Evolutionary conservation across 1,139 yeast species (phyloP).

Genomic region (Yarrowia galli): DNA sequence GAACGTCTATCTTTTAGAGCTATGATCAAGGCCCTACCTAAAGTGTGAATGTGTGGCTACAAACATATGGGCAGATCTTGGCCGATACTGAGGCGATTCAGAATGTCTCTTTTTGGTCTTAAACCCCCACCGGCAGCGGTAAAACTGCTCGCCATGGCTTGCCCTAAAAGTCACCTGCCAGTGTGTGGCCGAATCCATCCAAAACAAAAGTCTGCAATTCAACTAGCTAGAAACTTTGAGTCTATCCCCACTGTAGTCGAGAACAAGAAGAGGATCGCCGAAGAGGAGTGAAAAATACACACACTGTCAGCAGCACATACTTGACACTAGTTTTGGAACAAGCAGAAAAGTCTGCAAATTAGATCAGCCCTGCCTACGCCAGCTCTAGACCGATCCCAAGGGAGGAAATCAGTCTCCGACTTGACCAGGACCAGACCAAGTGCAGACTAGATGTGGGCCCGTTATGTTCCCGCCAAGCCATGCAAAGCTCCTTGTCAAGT

Average conservation of each 20-base stretch:
- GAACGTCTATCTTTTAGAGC: neutral
- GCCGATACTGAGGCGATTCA: neutral
- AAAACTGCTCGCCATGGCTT: neutral
- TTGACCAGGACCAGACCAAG: no score
- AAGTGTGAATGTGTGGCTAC: neutral
- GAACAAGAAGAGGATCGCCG: no score
- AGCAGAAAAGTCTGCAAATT: neutral
- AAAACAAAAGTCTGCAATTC: conserved; percentile 14
- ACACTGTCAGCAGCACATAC: neutral
- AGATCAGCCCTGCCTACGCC: neutral
- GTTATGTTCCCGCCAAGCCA: conserved; percentile 23
- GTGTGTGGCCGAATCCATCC: conserved; percentile 11
- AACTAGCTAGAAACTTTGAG: conserved; percentile 6
- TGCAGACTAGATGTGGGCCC: neutral
- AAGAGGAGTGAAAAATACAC: neutral
- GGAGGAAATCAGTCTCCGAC: no score
- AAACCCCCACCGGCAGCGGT: neutral
- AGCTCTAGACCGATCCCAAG: neutral
- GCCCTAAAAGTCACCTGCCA: neutral
- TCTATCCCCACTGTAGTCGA: conserved; percentile 9
- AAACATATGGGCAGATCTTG: neutral
- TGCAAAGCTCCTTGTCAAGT: conserved; percentile 29
- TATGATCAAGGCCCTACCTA: neutral
- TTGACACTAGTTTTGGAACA: neutral
- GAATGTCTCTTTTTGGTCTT: neutral